Base-by-base conservation (phyloP, 192 early-diverging fungal genomes). In the Spizellomyces punctatus region DNA sequence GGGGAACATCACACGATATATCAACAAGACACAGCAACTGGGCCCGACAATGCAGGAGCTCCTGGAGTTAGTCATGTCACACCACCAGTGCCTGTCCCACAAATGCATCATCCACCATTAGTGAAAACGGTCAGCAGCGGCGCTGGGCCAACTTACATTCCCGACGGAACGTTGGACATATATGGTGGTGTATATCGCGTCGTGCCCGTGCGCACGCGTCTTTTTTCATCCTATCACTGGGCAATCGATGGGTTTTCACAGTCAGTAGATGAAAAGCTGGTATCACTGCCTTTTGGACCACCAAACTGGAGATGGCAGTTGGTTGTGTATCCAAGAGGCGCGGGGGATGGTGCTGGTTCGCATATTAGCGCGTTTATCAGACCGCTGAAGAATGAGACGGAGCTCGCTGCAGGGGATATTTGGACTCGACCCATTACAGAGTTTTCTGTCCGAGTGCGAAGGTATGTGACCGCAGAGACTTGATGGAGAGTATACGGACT, bases 231-330 rank as follows among this genome's bases (percentile, higher is more conserved):
- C 14, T 78, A 71, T 21, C 46, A 36, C 46, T 78, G 77, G 77
- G 47, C 67, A 17, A 45, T 78, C 17, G 58, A 70, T 42, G 59
- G 66, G 21, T 80, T 80, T 58, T n/a, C 41, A 10, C 55, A 49
- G 22, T 44, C 67, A 8, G 42, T 52, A 49, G 76, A 78, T 22
- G 79, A 85, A 46, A 85, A 85, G 70, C n/a, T 85, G 44, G 83
- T 85, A 16, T 85, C 83, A 10, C 68, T 74, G n/a, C 80, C 80
- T 16, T 85, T 85, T 74, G 83, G 83, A 5, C 77, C 80, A 14
- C 16, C 50, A 8, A 75, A 82, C 42, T 81, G 79, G 74, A 48
- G 62, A 12, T 85, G 80, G 80, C 83, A 85, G 67, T 62, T 84
- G 47, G 78, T 81, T 2, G 46, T 82, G 10, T 85, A 82, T 70